phyloP scores from a whole-genome alignment of 176 grass and related monocot species.

The Ananas comosus region DNA sequence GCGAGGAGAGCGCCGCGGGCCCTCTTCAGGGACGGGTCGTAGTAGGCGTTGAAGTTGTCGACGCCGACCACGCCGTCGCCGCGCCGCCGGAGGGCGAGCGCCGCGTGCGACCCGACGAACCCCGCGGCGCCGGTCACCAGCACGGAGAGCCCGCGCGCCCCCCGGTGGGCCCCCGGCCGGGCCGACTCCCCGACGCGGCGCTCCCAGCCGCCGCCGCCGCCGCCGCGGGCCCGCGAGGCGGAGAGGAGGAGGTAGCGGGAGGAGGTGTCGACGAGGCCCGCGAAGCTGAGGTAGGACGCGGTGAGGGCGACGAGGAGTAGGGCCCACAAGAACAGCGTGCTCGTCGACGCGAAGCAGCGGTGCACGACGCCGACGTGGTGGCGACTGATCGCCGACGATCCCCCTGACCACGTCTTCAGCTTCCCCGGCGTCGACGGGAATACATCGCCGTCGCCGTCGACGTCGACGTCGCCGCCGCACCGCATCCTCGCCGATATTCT shows the following conservation, averaged over 20 bases:
- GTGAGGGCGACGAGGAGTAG: constrained; percentile 50
- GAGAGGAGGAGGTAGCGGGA: constrained; percentile 47
- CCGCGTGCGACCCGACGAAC: constrained; percentile 52
- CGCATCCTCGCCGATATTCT: neutral
- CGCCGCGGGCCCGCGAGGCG: constrained; percentile 27
- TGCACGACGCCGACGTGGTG: constrained; percentile 18
- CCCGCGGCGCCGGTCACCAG: constrained; percentile 63
- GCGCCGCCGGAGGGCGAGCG: constrained; percentile 38
- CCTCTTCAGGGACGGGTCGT: constrained; percentile 65
- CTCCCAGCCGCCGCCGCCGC: constrained; percentile 40
- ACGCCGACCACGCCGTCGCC: constrained; percentile 61
- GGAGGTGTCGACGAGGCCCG: constrained; percentile 41
- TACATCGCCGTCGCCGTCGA: constrained; percentile 51
- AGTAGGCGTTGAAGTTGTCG: constrained; percentile 71
- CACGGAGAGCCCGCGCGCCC: constrained; percentile 31
- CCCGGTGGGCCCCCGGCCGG: constrained; percentile 9
- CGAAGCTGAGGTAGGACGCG: constrained; percentile 63
- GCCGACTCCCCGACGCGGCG: constrained; percentile 51
- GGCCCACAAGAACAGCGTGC: constrained; percentile 65
- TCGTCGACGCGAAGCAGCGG: constrained; percentile 73
- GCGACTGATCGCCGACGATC: constrained; percentile 25
- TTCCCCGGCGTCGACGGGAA: constrained; percentile 69
- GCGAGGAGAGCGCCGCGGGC: constrained; percentile 44
- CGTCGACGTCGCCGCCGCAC: neutral
- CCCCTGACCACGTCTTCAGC: constrained; percentile 52